These are phyloP conservation scores for Globisporangium canariense DNA, from an alignment of 352 stramenopile species.

Conservation along the genomic window DNA sequence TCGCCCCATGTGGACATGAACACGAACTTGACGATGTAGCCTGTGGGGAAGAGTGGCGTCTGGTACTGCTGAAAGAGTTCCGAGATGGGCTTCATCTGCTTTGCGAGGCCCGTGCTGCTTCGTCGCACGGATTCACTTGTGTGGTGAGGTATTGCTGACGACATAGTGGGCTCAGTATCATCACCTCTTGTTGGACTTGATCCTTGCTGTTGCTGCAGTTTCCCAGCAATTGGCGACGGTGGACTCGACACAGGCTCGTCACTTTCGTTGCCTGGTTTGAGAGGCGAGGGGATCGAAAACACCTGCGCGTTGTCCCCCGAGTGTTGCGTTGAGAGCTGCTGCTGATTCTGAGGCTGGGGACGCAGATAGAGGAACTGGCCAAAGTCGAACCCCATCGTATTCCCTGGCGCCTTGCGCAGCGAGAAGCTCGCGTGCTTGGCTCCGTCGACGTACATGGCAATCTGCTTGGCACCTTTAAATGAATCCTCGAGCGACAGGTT, in stretches of 20 bases:
- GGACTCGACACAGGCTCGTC: background rate
- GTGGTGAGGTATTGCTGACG: background rate
- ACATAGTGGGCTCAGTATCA: background rate
- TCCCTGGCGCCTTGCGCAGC: conserved; percentile 75
- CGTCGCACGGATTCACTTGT: background rate
- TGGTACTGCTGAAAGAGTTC: conserved; percentile 87
- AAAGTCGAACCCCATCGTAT: conserved; percentile 81
- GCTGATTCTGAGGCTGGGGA: conserved; percentile 15
- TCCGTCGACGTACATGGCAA: conserved; percentile 52
- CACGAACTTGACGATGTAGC: conserved; percentile 87
- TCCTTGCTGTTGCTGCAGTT: background rate
- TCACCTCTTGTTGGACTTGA: background rate
- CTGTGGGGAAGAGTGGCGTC: conserved; percentile 74
- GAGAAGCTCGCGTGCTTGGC: conserved; percentile 44
- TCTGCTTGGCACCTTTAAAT: conserved; percentile 68
- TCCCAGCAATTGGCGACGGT: background rate
- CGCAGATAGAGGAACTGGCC: conserved; percentile 71
- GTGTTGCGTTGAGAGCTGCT: background rate
- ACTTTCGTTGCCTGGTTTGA: conserved; percentile 7
- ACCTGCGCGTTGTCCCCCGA: background rate
- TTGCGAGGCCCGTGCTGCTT: conserved; percentile 7
- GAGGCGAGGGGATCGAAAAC: conserved; percentile 14
- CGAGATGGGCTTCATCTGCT: conserved; percentile 45
- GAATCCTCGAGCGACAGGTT: conserved; percentile 75
- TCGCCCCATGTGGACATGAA: conserved; percentile 77